Evolutionary conservation across 257 asterid genomes (phyloP).

Genomic region (Schizonepeta tenuifolia): DNA sequence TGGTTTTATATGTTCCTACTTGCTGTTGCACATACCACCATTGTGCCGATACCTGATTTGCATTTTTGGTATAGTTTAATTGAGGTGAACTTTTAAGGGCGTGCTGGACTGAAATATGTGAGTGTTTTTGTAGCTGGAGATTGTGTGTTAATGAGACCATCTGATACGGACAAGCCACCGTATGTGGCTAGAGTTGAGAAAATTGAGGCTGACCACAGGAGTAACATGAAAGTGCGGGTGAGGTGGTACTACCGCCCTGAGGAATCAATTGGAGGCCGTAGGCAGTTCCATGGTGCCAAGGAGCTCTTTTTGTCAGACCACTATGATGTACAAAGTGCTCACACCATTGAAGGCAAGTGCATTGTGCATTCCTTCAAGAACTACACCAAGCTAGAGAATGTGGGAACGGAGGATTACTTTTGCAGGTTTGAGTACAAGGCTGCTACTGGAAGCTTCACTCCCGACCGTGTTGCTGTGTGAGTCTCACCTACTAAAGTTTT

Average conservation of each 20-base stretch:
- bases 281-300: conserved; percentile 92
- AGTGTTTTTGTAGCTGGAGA: conserved; percentile 70
- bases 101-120: conserved; percentile 31
- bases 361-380: conserved; percentile 75
- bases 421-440: conserved; percentile 90
- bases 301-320: conserved; percentile 90
- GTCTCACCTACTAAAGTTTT: conserved; percentile 35
- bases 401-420: conserved; percentile 82
- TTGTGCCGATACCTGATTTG: conserved; percentile 11
- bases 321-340: conserved; percentile 83
- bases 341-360: conserved; percentile 91
- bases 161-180: conserved; percentile 74
- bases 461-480: conserved; percentile 95
- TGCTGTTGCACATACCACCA: background rate
- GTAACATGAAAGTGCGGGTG: conserved; percentile 70
- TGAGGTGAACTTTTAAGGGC: conserved; percentile 22
- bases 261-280: conserved; percentile 84
- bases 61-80: conserved; percentile 10
- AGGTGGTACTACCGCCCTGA: conserved; percentile 88
- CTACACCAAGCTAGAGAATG: conserved; percentile 86
- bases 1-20: conserved; percentile 10
- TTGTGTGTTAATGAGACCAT: conserved; percentile 80
- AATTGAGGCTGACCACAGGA: conserved; percentile 78
- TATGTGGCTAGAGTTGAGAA: conserved; percentile 85
- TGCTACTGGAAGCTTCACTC: conserved; percentile 87